Base-by-base conservation (phyloP, 1,139 yeast species). In the Oligophagozyma castellii region DNA sequence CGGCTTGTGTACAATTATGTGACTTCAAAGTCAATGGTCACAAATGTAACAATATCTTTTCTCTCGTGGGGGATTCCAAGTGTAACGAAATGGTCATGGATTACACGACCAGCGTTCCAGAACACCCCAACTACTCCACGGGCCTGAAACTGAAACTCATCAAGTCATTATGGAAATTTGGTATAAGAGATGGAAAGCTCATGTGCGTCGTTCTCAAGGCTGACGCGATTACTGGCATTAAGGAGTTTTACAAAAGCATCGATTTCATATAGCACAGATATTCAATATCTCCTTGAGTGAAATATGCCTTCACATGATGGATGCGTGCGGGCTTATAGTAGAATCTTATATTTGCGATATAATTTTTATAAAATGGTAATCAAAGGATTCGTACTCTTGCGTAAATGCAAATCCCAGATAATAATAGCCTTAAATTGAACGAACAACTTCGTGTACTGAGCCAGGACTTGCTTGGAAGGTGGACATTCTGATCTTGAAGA, bases 1-100 rank as follows among this genome's bases (percentile, higher is more conserved):
- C 54, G 5, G 50, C 53, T 5, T 50, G 53, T 28, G 34, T 48
- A 5, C 36, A 46, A 5, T 34, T 48, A 13, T 37, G 46, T 20
- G 50, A 42, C 28, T 29, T 45, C 16, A 34, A 29, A 3, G 38
- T 50, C 12, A 49, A 50, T 30, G 45, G 44, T 7, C 35, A 33
- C 24, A 39, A 35, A 21, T 38, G 44, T 19, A 32, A 38, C 12
- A 42, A 40, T 25, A 26, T 44, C 7, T 33, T 43, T 30, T 31
- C 39, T 13, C 24, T 45, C 7, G 40, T 50, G 5, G 38, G 41
- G 12, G 52, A 46, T 24, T 29, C 35, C 7, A 32, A 32, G 16
- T 33, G 30, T 14, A 35, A 36, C 15, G 49, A 40, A 26, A 31
- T 34, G 15, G 41, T 48, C 25, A 34, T 32, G 12, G 42, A 45